phyloP scores from a whole-genome alignment of 2,329 filamentous ascomycete genomes.

The Didymella segeticola region DNA sequence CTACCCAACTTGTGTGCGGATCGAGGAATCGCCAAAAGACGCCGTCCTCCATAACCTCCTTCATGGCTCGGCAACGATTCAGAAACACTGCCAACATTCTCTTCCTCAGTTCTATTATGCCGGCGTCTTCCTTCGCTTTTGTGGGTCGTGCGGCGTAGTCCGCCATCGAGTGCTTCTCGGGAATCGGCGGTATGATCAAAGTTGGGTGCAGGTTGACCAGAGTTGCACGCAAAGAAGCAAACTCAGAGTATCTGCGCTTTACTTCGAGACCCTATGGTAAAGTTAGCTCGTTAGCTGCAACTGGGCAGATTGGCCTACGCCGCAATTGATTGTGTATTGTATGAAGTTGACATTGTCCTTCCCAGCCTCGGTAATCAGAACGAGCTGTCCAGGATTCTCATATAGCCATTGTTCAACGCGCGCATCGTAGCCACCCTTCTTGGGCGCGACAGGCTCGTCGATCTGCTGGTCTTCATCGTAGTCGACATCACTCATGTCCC shows the following conservation, averaged over 20 bases:
- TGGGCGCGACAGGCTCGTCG: constrained; percentile 56
- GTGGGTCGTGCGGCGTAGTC: constrained; percentile 98
- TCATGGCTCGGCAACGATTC: constrained; percentile 92
- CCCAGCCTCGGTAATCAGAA: constrained; percentile 91
- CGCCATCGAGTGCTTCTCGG: constrained; percentile 98
- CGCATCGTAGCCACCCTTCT: constrained; percentile 90
- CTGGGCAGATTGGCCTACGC: constrained; percentile 62
- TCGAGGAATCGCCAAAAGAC: constrained; percentile 98
- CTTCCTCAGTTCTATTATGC: constrained; percentile 95
- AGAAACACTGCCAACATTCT: constrained; percentile 96
- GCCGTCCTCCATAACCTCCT: constrained; percentile 87
- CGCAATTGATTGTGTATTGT: constrained; percentile 95
- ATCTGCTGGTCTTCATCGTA: constrained; percentile 57
- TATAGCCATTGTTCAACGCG: constrained; percentile 97
- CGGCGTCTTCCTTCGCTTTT: constrained; percentile 95
- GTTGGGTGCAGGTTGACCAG: constrained; percentile 93
- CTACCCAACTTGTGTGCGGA: constrained; percentile 97
- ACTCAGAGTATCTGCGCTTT: constrained; percentile 93
- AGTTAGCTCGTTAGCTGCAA: constrained; percentile 20
- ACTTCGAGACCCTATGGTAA: constrained; percentile 84
- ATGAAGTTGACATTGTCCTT: constrained; percentile 95
- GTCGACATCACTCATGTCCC: constrained; percentile 66
- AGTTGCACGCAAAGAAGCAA: constrained; percentile 86
- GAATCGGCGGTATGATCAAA: constrained; percentile 93
- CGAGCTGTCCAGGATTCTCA: constrained; percentile 88